Base-by-base conservation (phyloP, 352 stramenopile genomes). In the Pythium sukuiense region DNA sequence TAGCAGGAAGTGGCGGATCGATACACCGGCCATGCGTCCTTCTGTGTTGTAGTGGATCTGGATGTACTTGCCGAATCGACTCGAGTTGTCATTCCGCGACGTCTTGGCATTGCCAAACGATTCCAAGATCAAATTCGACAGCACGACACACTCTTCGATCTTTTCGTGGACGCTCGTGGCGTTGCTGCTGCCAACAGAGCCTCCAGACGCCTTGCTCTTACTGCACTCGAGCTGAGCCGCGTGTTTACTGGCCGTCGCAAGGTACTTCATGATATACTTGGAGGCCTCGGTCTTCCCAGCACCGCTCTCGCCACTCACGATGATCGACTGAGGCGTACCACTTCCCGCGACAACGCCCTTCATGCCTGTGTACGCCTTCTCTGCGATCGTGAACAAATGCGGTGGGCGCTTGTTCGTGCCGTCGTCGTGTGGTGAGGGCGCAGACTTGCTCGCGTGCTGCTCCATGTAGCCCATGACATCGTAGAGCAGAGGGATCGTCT, bases 251-350 rank as follows among this genome's bases (percentile, higher is more conserved):
- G 84, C 84, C 1, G 85, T 87, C 5, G 87, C 85, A 11, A 95
- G 76, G 55, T 96, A 92, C 56, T 95, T 93, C 85, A 93, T 92
- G 13, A 93, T 90, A 65, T 98, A 97, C 74, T 98, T 98, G 45
- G 92, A 97, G 3, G 92, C 96, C 68, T 98, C 93, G 0, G 95
- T 98, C 76, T 98, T 98, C 8, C 95, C 95, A 0, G 93, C 93
- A 8, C 94, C 94, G 35, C 85, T 97, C 63, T 98, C 94, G 29
- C 94, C 94, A 24, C 87, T 97, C n/a, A 98, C 92, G 30, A 98
- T 80, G 71, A 98, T 98, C 0, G 87, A 97, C 69, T 98, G 95
- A 39, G 96, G 84, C 8, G 72, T 76, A 1, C 83, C 81, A 2
- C 70, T 74, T 0, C 83, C 83, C 11, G 80, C 67, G 3, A 87